Percentiles rank a stretch among this genome's conserved stretches.
These are phyloP conservation scores for Agrocybe chaxingu DNA, from an alignment of 768 basidiomycete genomes.

Conservation along the genomic window DNA sequence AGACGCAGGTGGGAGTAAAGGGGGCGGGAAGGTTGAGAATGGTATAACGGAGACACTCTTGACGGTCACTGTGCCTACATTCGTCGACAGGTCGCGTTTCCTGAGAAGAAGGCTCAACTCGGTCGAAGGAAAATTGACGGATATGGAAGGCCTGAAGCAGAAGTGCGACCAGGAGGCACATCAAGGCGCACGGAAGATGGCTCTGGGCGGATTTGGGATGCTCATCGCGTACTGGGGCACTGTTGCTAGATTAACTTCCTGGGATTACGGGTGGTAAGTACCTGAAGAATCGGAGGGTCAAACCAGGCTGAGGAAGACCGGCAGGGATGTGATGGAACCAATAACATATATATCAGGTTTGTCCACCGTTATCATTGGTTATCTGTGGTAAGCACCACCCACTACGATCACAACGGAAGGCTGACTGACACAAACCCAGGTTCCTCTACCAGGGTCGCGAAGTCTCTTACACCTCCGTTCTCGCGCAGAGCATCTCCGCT, in stretches of 20 bases:
- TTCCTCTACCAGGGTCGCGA: conserved; percentile 61
- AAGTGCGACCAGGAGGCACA: conserved; percentile 56
- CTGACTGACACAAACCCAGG: conserved; percentile 22
- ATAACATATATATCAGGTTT: conserved; percentile 65
- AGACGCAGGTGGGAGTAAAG: neutral
- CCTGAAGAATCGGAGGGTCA: neutral
- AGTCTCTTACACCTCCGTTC: conserved; percentile 63
- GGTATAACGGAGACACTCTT: conserved; percentile 24
- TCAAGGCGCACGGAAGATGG: conserved; percentile 52
- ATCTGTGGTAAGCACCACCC: conserved; percentile 42
- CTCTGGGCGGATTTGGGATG: conserved; percentile 54
- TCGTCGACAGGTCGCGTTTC: conserved; percentile 59
- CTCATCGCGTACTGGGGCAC: conserved; percentile 63
- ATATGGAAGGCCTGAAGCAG: conserved; percentile 53
- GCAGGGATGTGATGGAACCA: conserved; percentile 70
- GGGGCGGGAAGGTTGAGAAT: conserved; percentile 1
- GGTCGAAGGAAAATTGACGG: conserved; percentile 39
- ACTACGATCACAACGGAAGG: neutral
- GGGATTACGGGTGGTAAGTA: conserved; percentile 52
- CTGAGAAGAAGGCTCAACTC: conserved; percentile 43
- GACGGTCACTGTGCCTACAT: conserved; percentile 58
- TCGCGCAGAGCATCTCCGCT: conserved; percentile 55
- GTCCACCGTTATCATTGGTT: conserved; percentile 58
- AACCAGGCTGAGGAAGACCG: neutral
- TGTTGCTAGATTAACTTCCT: conserved; percentile 63